Evolutionary conservation across 2,329 filamentous ascomycete genomes (phyloP).

Genomic region (Xylaria arbuscula): DNA sequence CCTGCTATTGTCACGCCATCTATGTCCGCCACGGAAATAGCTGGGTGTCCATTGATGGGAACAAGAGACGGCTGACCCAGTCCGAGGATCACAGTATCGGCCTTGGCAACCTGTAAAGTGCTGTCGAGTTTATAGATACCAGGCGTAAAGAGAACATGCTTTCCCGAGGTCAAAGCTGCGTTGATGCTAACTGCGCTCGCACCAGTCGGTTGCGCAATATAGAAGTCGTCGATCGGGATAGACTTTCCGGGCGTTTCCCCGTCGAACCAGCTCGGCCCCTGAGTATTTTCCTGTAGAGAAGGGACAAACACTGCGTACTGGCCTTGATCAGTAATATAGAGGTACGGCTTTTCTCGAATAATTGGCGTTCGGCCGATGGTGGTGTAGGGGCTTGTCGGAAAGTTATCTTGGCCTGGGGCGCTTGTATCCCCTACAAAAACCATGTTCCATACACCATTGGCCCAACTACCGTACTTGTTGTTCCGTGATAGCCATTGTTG

Average conservation of each 20-base stretch:
- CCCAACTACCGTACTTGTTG: conserved; percentile 50
- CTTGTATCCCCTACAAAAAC: conserved; percentile 49
- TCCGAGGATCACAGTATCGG: conserved; percentile 49
- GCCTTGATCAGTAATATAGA: conserved; percentile 42
- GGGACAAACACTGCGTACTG: conserved; percentile 49
- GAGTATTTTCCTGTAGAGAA: conserved; percentile 44
- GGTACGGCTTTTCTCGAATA: conserved; percentile 51
- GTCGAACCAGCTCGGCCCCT: conserved; percentile 47
- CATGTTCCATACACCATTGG: conserved; percentile 52
- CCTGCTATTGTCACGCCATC: conserved; percentile 50
- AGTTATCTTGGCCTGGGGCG: conserved; percentile 47
- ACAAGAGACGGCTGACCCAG: conserved; percentile 49
- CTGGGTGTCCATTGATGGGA: conserved; percentile 44
- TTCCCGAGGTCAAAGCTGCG: conserved; percentile 44
- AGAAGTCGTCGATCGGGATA: conserved; percentile 47
- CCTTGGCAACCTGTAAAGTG: conserved; percentile 42
- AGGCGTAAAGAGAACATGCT: conserved; percentile 49
- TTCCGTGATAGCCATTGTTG: conserved; percentile 52
- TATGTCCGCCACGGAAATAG: conserved; percentile 46
- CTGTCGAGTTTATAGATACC: conserved; percentile 49
- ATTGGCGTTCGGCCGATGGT: conserved; percentile 47
- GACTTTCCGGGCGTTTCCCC: conserved; percentile 46
- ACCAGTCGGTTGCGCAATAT: conserved; percentile 43
- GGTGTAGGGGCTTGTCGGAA: conserved; percentile 48
- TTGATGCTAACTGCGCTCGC: conserved; percentile 46